Evolutionary conservation across 257 asterid species (phyloP), one percentile per base, ranked within the genome.

Genomic region (Nicotiana tomentosiformis): DNA sequence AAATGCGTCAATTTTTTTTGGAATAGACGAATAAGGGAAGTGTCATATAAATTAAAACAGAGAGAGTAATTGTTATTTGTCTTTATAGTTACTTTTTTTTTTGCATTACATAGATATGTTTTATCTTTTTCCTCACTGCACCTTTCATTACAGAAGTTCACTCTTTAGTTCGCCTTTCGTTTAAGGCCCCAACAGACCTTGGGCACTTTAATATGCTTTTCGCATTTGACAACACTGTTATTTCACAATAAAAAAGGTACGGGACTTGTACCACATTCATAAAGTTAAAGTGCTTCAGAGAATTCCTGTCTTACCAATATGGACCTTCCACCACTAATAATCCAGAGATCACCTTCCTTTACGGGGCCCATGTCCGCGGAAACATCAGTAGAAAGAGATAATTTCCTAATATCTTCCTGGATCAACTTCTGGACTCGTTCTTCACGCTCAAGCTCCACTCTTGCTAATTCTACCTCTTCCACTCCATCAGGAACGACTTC

Each of bases 401-500:
- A 85, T 81, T 90, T 92, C 84, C 91, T 87, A 76, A 96, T 93
- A 86, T 96, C 99, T 85, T 89, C 92, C 85, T 89, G 88, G 84
- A 93, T 90, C 88, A 96, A 82, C 89, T 91, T 93, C 87, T 87
- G 92, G 58, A 37, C 80, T 81, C 93, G 88, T 84, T 92, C 96
- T 90, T 88, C 95, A 84, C 87, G 93, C 86, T 96, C 99, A 78
- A 94, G 97, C 83, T 93, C 86, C 60, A 96, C 89, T 90, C 89
- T 93, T 77, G 97, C 99, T 84, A 93, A 91, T 86, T 96, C 99
- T 82, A 96, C 99, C 93, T 96, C 99, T 91, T 96, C 99, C 67
- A 94, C 98, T 30, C 99, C 99, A 85, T 94, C 99, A 85, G 99
- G 99, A 86, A 96, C 99, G 86, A 96, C 97, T 89, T 96, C 99